Percentiles rank a stretch among this genome's conserved stretches.
Evolutionary conservation across 768 basidiomycete species (phyloP).

Genomic region (Leccinum boreale): DNA sequence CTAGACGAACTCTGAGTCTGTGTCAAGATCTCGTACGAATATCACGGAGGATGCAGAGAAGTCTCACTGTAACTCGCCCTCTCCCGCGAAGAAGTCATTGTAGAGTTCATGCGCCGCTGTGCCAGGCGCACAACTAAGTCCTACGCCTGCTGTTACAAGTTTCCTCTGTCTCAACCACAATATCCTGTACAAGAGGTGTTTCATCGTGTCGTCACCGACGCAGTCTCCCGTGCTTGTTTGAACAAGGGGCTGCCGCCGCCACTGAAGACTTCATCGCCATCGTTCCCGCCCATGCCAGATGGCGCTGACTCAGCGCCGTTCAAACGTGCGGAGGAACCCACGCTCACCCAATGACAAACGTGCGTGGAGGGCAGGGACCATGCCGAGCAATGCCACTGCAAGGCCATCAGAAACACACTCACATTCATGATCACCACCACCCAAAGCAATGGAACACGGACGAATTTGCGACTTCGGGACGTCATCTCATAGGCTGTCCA

Average conservation of each 20-base stretch:
- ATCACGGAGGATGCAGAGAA: conserved; percentile 70
- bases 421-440: no score
- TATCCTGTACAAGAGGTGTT: conserved; percentile 26
- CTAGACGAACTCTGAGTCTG: conserved; percentile 52
- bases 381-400: conserved; percentile 28
- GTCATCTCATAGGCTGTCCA: conserved; percentile 43
- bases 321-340: conserved; percentile 6
- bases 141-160: conserved; percentile 25
- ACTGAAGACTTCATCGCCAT: no score
- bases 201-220: conserved; percentile 32
- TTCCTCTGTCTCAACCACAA: not conserved
- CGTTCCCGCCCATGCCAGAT: conserved; percentile 24
- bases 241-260: no score
- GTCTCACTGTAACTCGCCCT: conserved; percentile 60
- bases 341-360: conserved; percentile 19
- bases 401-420: not conserved
- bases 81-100: conserved; percentile 59
- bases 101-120: conserved; percentile 56
- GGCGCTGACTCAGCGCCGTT: not conserved
- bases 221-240: conserved; percentile 19
- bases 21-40: conserved; percentile 66
- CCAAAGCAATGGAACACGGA: conserved; percentile 60
- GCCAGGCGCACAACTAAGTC: conserved; percentile 48
- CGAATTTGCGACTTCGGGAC: conserved; percentile 47
- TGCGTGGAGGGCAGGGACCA: conserved; percentile 35